phyloP scores from a whole-genome alignment of 2,329 filamentous ascomycete species.

The Rosellinia necatrix region DNA sequence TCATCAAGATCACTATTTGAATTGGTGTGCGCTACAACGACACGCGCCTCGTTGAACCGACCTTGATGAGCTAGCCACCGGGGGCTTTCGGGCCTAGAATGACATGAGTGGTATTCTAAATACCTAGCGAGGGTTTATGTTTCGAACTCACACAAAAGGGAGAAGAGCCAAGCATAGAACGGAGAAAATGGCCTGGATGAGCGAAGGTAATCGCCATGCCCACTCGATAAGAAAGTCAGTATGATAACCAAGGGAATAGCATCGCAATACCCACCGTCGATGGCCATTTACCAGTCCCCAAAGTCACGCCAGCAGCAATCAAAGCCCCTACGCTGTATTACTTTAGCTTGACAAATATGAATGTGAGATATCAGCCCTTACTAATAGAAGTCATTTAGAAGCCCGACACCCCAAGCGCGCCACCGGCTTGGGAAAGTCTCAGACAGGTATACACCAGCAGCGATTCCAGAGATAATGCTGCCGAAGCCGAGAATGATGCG shows the following conservation, averaged over 20 bases:
- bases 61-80: constrained; percentile 49
- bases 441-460: constrained; percentile 52
- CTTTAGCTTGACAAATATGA: neutral
- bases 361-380: constrained; percentile 11
- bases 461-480: constrained; percentile 46
- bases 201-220: constrained; percentile 51
- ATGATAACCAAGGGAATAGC: neutral
- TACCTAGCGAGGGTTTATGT: neutral
- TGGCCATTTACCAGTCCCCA: constrained; percentile 47
- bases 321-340: constrained; percentile 42
- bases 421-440: constrained; percentile 53
- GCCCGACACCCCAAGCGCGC: constrained; percentile 42
- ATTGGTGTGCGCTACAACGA: constrained; percentile 47
- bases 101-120: neutral
- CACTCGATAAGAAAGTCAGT: constrained; percentile 33
- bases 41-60: constrained; percentile 45
- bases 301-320: constrained; percentile 51
- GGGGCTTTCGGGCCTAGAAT: constrained; percentile 47
- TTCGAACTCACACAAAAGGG: constrained; percentile 44
- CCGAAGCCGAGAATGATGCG: constrained; percentile 56
- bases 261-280: constrained; percentile 39
- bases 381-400: constrained; percentile 40
- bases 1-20: constrained; percentile 46
- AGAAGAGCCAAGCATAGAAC: constrained; percentile 48
- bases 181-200: constrained; percentile 47